Evolutionary conservation across 495 filamentous ascomycete species (phyloP), one percentile per base, ranked within the genome.

Genomic region (Tuber umbilicatum): DNA sequence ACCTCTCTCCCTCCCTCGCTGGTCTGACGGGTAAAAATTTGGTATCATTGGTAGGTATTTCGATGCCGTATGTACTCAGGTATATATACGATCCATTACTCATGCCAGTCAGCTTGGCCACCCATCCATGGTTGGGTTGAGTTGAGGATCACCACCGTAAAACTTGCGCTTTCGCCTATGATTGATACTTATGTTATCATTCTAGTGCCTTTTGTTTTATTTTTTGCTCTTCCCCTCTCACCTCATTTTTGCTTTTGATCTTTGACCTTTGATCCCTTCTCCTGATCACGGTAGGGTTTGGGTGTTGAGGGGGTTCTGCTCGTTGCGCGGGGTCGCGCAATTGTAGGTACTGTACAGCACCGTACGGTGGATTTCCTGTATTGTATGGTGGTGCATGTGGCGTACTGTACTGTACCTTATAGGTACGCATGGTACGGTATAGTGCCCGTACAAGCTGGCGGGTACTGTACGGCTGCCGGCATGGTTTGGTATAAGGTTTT

Each of bases 41-140:
- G 50, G 50, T 60, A 31, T 60, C 10, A 60, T 60, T 60, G 50
- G 50, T n/a, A 27, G 50, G 50, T 27, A 60, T 27, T 60, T 10
- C 14, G 50, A 31, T 60, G 9, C 10, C 50, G 3, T 60, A n/a
- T 27, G 50, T 60, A 60, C n/a, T 47, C 19, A 47, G 45, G 50
- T 27, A 27, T 55, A n/a, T n/a, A 50, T 60, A 60, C 31, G 50
- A 27, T 27, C 50, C 71, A 68, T 70, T 71, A 70, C 73, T 69
- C 43, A 70, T 43, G 42, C 47, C 70, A 69, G 69, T 71, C 69
- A 68, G 67, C 78, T 70, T 41, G 45, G 42, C 42, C 70, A 60
- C 9, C 45, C 45, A 47, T 47, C 19, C 19, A 27, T 31, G 10
- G 47, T 27, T 4, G 19, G 10, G n/a, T 60, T 12, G n/a, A 27